These are phyloP conservation scores for Cryptosporidium sp. DNA, from an alignment of 169 alveolate species.

Conservation along the genomic window DNA sequence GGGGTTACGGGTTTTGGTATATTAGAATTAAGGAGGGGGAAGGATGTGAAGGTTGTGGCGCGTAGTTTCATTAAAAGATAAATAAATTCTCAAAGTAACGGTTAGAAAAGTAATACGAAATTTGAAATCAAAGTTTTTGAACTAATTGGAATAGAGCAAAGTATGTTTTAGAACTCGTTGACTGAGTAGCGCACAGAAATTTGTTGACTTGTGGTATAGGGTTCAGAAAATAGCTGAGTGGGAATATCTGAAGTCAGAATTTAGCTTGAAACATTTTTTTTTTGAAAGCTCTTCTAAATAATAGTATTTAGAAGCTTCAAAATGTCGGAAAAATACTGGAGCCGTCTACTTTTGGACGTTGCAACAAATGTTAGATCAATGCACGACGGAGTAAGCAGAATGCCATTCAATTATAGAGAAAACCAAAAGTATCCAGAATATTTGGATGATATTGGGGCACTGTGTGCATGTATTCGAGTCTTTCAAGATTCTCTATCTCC, in stretches of 20 bases:
- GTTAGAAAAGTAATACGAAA: not conserved
- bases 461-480: slow-evolving; percentile 66
- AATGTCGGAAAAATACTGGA: slow-evolving; percentile 52
- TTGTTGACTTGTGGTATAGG: not conserved
- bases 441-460: slow-evolving; percentile 71
- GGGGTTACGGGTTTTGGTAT: not conserved
- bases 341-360: slow-evolving; percentile 38
- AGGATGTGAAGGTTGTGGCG: not conserved
- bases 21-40: not conserved
- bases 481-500: slow-evolving; percentile 68
- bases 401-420: slow-evolving; percentile 28
- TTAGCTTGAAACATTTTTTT: no score
- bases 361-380: slow-evolving; percentile 53
- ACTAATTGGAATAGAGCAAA: not conserved
- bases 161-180: no score
- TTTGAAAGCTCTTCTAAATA: no score
- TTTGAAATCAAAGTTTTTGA: not conserved
- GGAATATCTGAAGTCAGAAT: not conserved
- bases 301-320: not conserved
- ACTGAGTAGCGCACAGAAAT: not conserved
- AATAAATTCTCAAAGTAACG: not conserved
- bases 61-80: not conserved
- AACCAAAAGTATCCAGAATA: slow-evolving; percentile 54
- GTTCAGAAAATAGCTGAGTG: not conserved
- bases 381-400: slow-evolving; percentile 57